A percentile compares a stretch with the other conserved stretches of the same genome.
These are phyloP conservation scores for Magnusiomyces fungicola DNA, from an alignment of 1,139 yeast species.

Conservation along the genomic window DNA sequence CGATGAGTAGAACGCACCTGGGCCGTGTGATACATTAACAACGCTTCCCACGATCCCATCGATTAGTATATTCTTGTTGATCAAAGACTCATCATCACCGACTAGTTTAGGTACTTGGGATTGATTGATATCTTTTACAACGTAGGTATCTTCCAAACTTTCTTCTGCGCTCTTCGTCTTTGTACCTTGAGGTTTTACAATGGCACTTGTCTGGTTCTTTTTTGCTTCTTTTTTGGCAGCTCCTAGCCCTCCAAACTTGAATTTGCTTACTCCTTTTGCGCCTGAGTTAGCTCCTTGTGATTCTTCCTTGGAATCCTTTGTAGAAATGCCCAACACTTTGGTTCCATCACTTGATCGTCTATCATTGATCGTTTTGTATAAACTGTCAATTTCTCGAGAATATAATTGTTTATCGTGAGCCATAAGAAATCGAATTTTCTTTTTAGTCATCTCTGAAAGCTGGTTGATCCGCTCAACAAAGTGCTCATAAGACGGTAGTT, in stretches of 20 bases:
- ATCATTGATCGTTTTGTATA: background rate
- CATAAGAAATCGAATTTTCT: background rate
- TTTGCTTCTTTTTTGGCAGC: background rate
- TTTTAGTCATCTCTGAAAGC: background rate
- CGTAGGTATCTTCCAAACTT: background rate
- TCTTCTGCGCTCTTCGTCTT: background rate
- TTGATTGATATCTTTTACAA: background rate
- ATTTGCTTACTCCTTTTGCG: background rate
- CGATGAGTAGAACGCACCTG: background rate
- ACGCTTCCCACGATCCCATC: background rate
- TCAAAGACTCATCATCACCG: background rate
- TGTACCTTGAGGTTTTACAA: no score
- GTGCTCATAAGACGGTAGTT: background rate
- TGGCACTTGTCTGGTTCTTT: background rate
- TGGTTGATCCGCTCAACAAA: background rate
- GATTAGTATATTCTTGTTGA: background rate
- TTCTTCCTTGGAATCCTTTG: background rate
- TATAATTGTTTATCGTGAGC: slow-evolving; percentile 3
- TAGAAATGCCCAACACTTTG: background rate
- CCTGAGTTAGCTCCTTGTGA: background rate
- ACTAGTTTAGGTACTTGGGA: background rate
- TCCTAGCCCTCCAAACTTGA: background rate
- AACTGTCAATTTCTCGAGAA: background rate
- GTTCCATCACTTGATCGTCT: background rate
- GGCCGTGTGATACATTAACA: background rate